Base-by-base conservation (phyloP, 495 filamentous ascomycete species). In the Penicilliopsis zonata region DNA sequence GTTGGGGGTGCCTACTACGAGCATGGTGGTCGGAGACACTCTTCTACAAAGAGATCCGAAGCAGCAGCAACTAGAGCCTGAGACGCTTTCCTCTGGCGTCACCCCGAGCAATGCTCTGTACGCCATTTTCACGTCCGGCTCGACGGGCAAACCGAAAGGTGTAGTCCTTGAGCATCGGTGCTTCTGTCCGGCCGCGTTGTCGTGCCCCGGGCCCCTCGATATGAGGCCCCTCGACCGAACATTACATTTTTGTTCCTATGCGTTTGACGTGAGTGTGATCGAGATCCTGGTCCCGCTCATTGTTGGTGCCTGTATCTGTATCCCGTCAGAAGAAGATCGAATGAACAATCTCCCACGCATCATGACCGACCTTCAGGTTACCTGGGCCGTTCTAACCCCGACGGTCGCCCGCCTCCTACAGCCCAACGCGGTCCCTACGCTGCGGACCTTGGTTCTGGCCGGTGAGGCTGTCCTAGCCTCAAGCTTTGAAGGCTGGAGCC, bases 61-160 rank as follows among this genome's bases (percentile, higher is more conserved):
- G n/a, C n/a, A n/a, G n/a, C n/a, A n/a, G n/a, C n/a, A n/a, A n/a
- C n/a, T n/a, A n/a, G n/a, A n/a, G n/a, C n/a, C n/a, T n/a, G 10
- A 3, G 3, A 24, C 18, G 10, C 12, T 14, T 23, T 34, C 20
- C 20, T 24, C 10, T 15, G 13, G 17, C 8, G 1, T 9, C 27
- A 29, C 8, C 1, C 21, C 30, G 4, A 13, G 13, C 12, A 30
- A 34, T 37, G 34, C 29, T 8, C 22, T 28, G 17, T 51, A 34
- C 26, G 31, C 43, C 3, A 40, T 55, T 4, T 63, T 49, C 24
- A 64, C 59, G 7, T 58, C 53, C 9, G 59, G 59, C 1, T 49
- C 40, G 1, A 61, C 59, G 3, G 57, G 55, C 7, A 51, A 41
- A 19, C 59, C 59, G 8, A 63, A 61, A 42, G 69, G 62, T 1